Percentiles rank a stretch among this genome's conserved stretches.
Conservation (phyloP, 257 asterid genomes). For the Solanum sitiens region DNA sequence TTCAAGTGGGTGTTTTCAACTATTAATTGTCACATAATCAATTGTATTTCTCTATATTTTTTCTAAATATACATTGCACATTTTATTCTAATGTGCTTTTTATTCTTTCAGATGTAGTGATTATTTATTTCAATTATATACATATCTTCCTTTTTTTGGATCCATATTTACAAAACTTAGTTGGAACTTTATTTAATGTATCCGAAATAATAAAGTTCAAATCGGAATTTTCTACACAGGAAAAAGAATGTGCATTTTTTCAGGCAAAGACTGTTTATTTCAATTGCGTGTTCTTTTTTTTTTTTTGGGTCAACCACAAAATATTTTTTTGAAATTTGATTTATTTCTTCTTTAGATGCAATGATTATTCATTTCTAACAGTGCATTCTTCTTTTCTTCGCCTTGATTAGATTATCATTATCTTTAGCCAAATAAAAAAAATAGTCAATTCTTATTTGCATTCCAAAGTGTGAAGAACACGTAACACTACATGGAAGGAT, state of each 20-base stretch:
- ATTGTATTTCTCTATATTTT: background rate
- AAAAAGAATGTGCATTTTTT: too few species aligned
- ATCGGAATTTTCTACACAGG: too few species aligned
- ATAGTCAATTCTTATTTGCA: background rate
- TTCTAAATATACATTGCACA: background rate
- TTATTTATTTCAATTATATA: background rate
- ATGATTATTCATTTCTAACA: too few species aligned
- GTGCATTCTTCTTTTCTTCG: background rate
- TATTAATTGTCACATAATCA: background rate
- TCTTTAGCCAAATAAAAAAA: background rate
- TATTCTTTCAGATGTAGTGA: background rate
- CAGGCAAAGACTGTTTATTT: too few species aligned
- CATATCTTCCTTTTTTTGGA: too few species aligned
- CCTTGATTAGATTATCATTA: background rate
- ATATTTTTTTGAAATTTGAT: too few species aligned
- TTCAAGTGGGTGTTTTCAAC: background rate
- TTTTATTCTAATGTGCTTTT: too few species aligned
- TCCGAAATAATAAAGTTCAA: background rate
- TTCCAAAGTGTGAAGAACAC: too few species aligned
- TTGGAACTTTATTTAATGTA: background rate
- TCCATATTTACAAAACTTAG: background rate
- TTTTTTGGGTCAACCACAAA: background rate
- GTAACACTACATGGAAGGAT: too few species aligned
- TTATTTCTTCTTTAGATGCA: background rate
- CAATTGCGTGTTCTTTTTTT: background rate